These are phyloP conservation scores for Debaryomyces castellii DNA, from an alignment of 805 yeast species.

Conservation along the genomic window DNA sequence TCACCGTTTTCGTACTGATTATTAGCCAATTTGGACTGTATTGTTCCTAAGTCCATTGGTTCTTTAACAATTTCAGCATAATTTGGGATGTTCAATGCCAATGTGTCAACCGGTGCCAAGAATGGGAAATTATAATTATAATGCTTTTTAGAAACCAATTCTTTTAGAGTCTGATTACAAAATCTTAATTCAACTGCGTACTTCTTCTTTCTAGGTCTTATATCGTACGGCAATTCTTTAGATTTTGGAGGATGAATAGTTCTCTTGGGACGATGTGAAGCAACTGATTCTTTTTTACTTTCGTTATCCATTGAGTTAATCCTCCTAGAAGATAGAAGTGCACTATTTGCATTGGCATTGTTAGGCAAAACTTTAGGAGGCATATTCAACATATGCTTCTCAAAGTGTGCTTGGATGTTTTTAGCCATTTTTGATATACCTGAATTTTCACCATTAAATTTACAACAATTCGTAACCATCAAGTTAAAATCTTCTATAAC, in stretches of 20 bases:
- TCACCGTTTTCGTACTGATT: slow-evolving; percentile 88
- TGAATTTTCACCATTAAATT: slow-evolving; percentile 82
- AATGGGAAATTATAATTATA: slow-evolving; percentile 87
- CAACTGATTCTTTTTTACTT: slow-evolving; percentile 50
- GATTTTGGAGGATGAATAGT: slow-evolving; percentile 96
- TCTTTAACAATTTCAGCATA: slow-evolving; percentile 81
- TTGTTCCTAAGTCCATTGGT: slow-evolving; percentile 94
- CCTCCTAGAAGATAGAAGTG: slow-evolving; percentile 15
- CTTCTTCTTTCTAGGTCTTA: slow-evolving; percentile 88
- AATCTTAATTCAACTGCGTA: slow-evolving; percentile 85
- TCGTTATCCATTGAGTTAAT: slow-evolving; percentile 16
- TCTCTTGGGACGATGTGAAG: slow-evolving; percentile 88
- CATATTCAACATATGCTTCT: slow-evolving; percentile 87
- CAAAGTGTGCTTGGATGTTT: slow-evolving; percentile 87
- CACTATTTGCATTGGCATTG: slow-evolving; percentile 12
- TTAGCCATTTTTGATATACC: slow-evolving; percentile 89
- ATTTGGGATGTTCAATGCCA: slow-evolving; percentile 88
- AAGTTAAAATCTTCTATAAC: slow-evolving; percentile 76
- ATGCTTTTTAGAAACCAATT: slow-evolving; percentile 78
- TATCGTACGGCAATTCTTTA: slow-evolving; percentile 88
- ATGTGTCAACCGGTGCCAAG: slow-evolving; percentile 91
- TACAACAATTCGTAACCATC: slow-evolving; percentile 79
- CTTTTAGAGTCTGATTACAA: slow-evolving; percentile 79
- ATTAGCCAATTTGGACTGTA: slow-evolving; percentile 75
- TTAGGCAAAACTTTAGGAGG: slow-evolving; percentile 56